A percentile compares a stretch with the other conserved stretches of the same genome.
Conservation (phyloP, 306 rosid genomes). For the Castanospermum australe region DNA sequence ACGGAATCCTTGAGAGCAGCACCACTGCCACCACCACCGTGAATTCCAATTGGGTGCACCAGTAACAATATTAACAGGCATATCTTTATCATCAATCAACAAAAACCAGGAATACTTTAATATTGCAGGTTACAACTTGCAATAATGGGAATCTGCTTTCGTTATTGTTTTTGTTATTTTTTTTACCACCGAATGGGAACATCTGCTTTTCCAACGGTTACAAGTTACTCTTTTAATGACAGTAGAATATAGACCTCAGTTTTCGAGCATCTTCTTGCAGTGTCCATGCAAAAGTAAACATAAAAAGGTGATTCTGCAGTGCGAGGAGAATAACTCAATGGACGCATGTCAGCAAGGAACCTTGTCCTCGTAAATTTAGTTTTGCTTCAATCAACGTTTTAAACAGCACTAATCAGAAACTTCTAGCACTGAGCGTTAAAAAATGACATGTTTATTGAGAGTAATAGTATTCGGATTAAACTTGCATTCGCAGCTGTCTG, state of each 20-base stretch:
- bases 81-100: neutral
- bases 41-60: neutral
- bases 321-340: neutral
- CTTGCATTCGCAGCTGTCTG: no score
- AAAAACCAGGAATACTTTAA: neutral
- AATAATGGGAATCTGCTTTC: neutral
- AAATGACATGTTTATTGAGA: neutral
- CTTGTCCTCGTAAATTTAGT: neutral
- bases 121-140: neutral
- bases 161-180: neutral
- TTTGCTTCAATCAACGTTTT: neutral
- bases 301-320: neutral
- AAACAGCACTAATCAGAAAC: neutral
- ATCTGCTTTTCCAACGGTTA: neutral
- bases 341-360: neutral
- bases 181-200: neutral
- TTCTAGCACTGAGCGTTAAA: neutral
- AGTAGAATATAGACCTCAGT: neutral
- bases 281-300: neutral
- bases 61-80: neutral
- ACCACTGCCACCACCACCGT: neutral
- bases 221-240: conserved; percentile 23
- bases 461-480: no score
- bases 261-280: conserved; percentile 27
- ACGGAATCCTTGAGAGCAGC: neutral